phyloP scores from a whole-genome alignment of 495 filamentous ascomycete species.

The Aspergillus nanangensis region DNA sequence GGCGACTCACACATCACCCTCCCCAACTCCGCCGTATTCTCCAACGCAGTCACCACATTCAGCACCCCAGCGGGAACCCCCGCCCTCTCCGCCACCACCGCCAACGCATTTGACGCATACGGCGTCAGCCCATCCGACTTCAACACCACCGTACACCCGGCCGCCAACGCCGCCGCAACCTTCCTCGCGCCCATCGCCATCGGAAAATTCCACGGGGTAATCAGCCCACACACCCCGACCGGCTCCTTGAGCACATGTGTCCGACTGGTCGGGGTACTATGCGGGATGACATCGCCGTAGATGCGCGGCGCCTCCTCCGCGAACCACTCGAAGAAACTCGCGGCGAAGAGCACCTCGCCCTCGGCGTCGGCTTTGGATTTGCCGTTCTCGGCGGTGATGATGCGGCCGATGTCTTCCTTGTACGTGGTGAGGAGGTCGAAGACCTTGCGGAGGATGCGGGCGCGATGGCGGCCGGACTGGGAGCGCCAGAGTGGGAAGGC shows the following conservation, averaged over 20 bases:
- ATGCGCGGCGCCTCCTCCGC: slow-evolving; percentile 67
- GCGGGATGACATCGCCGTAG: slow-evolving; percentile 69
- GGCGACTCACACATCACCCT: slow-evolving; percentile 32
- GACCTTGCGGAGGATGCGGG: slow-evolving; percentile 35
- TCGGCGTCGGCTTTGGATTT: slow-evolving; percentile 69
- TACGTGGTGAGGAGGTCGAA: slow-evolving; percentile 67
- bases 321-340: slow-evolving; percentile 82
- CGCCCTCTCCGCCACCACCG: slow-evolving; percentile 43
- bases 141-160: slow-evolving; percentile 46
- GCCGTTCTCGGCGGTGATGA: slow-evolving; percentile 68
- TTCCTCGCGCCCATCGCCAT: slow-evolving; percentile 85
- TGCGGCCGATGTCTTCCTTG: slow-evolving; percentile 62
- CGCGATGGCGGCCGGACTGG: slow-evolving; percentile 65
- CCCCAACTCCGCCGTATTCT: slow-evolving; percentile 41
- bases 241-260: slow-evolving; percentile 28
- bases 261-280: slow-evolving; percentile 13
- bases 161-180: slow-evolving; percentile 55
- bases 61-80: slow-evolving; percentile 47
- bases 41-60: slow-evolving; percentile 41
- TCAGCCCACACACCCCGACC: slow-evolving; percentile 31
- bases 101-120: slow-evolving; percentile 41
- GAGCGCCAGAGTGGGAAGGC: slow-evolving; percentile 65
- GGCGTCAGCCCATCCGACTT: slow-evolving; percentile 49
- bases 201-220: slow-evolving; percentile 71
- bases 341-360: slow-evolving; percentile 69